phyloP scores from a whole-genome alignment of 768 basidiomycete species.

The Exidia glandulosa region DNA sequence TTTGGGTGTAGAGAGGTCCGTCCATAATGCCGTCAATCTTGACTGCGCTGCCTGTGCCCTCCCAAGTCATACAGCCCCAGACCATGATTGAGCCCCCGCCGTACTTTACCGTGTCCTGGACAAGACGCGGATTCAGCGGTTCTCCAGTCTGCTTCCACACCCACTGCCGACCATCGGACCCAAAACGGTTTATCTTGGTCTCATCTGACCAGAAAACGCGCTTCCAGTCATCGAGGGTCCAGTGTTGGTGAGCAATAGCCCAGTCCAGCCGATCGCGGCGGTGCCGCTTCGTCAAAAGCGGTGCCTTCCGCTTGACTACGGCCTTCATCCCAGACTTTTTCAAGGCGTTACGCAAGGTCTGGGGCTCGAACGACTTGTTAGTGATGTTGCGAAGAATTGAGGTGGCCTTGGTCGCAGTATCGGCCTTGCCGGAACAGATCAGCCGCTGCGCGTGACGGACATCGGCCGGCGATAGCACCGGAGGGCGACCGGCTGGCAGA shows the following conservation, averaged over 20 bases:
- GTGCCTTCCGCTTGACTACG: neutral
- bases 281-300: neutral
- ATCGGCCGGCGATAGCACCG: too few relatives aligned
- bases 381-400: too few relatives aligned
- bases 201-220: conserved; percentile 5
- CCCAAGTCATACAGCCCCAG: conserved; percentile 1
- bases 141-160: neutral
- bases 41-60: neutral
- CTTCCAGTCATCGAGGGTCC: conserved; percentile 2
- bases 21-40: conserved; percentile 1
- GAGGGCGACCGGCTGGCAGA: too few relatives aligned
- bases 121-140: neutral
- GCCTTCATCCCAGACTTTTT: neutral
- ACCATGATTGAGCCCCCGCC: conserved; percentile 3
- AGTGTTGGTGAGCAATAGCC: neutral
- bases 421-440: neutral
- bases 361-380: too few relatives aligned
- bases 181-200: conserved; percentile 1
- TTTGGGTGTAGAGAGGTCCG: neutral
- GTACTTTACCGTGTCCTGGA: neutral
- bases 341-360: neutral
- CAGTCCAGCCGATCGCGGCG: neutral
- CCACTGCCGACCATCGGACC: conserved; percentile 2
- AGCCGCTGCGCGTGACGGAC: neutral
- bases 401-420: neutral